Base-by-base conservation (phyloP, 305 asterid genomes). In the Solanum aculeatissimum region DNA sequence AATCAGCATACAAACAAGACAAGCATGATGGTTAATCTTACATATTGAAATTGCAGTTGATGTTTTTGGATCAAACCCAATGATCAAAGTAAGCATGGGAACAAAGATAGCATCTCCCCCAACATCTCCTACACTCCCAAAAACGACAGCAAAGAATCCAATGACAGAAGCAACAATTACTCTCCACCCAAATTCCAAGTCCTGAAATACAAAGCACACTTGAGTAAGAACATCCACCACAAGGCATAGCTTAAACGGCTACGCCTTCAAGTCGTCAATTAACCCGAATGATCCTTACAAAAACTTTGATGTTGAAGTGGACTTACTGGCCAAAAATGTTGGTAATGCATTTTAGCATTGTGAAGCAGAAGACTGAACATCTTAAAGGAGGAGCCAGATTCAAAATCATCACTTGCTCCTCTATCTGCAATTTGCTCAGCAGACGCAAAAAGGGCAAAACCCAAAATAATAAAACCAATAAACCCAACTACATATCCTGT, bases 21-120 rank as follows among this genome's bases (percentile, higher is more conserved):
- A 69, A 69, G 47, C 51, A 38, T 38, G 27, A 19, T 10, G 10
- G 42, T 47, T 35, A 35, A 35, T 6, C 90, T 85, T 81, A 91
- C 95, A 91, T 85, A 92, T 87, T 53, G 97, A 92, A 80, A 91
- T 87, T 78, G 93, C 94, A 63, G 97, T 93, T 2, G 92, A 87
- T 9, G 95, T 83, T 85, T 91, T 92, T 2, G 94, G 91, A 85
- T 92, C 97, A 71, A 92, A 93, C 0, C 95, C 94, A 4, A 91
- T 86, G 53, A 93, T 89, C 82, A 91, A 86, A 81, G 88, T 80
- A 86, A 93, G 94, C 96, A 91, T 91, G 1, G 95, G 95, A 80
- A 93, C 96, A 43, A 91, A 93, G 85, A 93, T 88, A 62, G 93
- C 96, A 21, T 93, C 95, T 27, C 93, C 94, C 19, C 95, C 94